Percentiles rank a stretch among this genome's conserved stretches.
phyloP scores from a whole-genome alignment of 139 green algal species.

The Tetradesmus obliquus region DNA sequence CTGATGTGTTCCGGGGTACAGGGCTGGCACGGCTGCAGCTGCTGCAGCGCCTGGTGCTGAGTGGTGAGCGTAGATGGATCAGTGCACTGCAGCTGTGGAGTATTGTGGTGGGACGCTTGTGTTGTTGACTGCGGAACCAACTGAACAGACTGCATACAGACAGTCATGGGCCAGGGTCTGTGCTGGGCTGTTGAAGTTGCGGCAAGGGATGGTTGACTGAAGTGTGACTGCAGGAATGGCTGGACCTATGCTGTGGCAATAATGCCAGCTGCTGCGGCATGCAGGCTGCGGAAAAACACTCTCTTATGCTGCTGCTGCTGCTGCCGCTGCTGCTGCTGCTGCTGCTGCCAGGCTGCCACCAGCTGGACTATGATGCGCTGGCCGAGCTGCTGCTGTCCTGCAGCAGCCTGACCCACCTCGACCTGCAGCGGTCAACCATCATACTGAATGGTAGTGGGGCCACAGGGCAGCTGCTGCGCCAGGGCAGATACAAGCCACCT shows the following conservation, averaged over 20 bases:
- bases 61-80: neutral
- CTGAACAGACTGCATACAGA: too few species aligned
- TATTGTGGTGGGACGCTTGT: too few species aligned
- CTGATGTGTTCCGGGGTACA: neutral
- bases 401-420: neutral
- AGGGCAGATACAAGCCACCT: neutral
- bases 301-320: neutral
- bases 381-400: slow-evolving; percentile 3
- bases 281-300: neutral
- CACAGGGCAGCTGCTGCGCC: neutral
- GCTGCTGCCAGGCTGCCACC: slow-evolving; percentile 24
- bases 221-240: too few species aligned
- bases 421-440: slow-evolving; percentile 8
- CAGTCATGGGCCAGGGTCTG: too few species aligned
- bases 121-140: too few species aligned
- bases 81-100: too few species aligned
- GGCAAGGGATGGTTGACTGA: too few species aligned
- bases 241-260: too few species aligned
- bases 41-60: neutral
- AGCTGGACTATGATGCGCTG: slow-evolving; percentile 31
- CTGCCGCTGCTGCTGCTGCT: neutral
- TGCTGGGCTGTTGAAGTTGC: too few species aligned
- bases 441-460: neutral
- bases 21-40: slow-evolving; percentile 10
- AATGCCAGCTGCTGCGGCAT: too few species aligned